Evolutionary conservation across 345 rosid genomes (phyloP).

Genomic region (Atalantia buxifolia): DNA sequence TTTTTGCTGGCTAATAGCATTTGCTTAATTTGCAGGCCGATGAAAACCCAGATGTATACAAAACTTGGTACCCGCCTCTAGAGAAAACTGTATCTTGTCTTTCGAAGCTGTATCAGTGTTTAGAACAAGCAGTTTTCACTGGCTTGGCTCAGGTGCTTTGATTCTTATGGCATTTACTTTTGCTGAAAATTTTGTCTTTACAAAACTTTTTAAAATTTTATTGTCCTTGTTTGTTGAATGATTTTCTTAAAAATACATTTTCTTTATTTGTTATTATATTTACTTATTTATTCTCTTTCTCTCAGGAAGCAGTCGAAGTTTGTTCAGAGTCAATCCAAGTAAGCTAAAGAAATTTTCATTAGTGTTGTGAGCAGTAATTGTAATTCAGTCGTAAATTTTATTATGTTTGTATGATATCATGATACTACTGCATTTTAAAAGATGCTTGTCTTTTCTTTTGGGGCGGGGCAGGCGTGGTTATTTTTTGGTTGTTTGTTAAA

Average conservation of each 20-base stretch:
- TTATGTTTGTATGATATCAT: neutral
- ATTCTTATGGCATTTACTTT: constrained; percentile 8
- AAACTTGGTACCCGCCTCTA: constrained; percentile 92
- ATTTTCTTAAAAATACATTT: neutral
- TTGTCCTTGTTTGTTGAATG: constrained; percentile 19
- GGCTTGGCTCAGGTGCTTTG: constrained; percentile 90
- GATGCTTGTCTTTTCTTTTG: neutral
- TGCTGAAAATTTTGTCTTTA: neutral
- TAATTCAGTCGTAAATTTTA: neutral
- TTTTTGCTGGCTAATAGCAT: constrained; percentile 1
- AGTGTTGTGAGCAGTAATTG: neutral
- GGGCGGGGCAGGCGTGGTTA: no score
- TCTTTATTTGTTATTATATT: neutral
- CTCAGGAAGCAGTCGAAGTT: constrained; percentile 97
- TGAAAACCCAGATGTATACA: constrained; percentile 60
- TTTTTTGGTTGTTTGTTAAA: neutral
- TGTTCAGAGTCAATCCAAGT: constrained; percentile 89
- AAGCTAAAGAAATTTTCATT: constrained; percentile 30
- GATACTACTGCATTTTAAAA: neutral
- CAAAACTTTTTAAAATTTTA: neutral
- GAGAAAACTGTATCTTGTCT: constrained; percentile 94
- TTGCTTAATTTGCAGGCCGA: constrained; percentile 45
- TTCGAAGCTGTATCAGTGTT: constrained; percentile 80
- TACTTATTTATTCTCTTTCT: constrained; percentile 19
- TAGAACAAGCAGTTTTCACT: constrained; percentile 85